phyloP scores from a whole-genome alignment of 148 eudicot genomes.

The Vaccinium darrowii region DNA sequence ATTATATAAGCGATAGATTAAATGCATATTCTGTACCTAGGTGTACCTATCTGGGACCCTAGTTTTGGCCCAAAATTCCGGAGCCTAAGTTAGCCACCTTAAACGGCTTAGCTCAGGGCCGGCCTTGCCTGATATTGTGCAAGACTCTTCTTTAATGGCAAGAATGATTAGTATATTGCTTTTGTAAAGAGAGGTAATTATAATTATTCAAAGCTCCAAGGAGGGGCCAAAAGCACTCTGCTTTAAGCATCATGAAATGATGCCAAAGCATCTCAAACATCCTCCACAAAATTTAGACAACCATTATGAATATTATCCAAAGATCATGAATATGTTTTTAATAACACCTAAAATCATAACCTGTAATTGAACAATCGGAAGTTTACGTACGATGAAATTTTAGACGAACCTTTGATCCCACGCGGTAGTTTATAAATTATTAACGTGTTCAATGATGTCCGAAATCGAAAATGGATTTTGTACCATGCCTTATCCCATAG shows the following conservation, averaged over 20 bases:
- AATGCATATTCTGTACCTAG: no score
- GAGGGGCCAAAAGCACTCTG: slow-evolving; percentile 2
- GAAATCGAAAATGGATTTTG: not conserved
- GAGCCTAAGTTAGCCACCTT: no score
- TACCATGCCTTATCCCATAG: no score
- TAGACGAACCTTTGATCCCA: not conserved
- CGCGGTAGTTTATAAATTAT: not conserved
- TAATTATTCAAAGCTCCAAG: not conserved
- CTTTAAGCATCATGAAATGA: not conserved
- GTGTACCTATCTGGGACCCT: no score
- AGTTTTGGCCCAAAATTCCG: no score
- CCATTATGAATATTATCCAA: not conserved
- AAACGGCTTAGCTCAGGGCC: no score
- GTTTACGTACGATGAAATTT: not conserved
- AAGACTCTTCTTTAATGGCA: not conserved
- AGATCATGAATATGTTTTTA: not conserved
- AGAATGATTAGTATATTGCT: not conserved
- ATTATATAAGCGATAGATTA: no score
- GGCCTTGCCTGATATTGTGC: not conserved
- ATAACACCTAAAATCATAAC: not conserved
- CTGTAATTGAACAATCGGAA: not conserved
- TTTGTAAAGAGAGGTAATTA: not conserved
- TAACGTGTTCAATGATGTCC: not conserved
- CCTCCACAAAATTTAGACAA: slow-evolving; percentile 7
- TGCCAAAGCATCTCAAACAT: slow-evolving; percentile 9